A percentile compares a stretch with the other conserved stretches of the same genome.
Conservation (phyloP, 495 filamentous ascomycete genomes). For the Aspergillus baeticus region DNA sequence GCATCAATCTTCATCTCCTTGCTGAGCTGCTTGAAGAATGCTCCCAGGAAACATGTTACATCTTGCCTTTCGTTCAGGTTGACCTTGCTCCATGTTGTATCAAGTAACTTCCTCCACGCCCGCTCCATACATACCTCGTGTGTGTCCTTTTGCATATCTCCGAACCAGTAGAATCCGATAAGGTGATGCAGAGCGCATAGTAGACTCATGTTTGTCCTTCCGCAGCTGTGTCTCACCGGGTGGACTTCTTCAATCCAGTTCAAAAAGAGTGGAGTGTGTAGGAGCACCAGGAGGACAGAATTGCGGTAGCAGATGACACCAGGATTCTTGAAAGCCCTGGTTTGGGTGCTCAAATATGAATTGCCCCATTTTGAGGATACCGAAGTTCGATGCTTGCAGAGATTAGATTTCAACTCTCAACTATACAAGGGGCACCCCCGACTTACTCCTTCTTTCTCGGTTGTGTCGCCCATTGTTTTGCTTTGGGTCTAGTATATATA, state of each 20-base stretch:
- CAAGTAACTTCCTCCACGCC: constrained; percentile 2
- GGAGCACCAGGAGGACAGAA: constrained; percentile 34
- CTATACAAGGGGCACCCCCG: not conserved
- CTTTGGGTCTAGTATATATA: no score
- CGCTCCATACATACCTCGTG: not conserved
- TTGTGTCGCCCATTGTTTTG: not conserved
- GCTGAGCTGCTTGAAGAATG: constrained; percentile 15
- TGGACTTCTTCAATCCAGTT: constrained; percentile 32
- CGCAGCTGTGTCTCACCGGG: not conserved
- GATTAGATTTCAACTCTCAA: not conserved
- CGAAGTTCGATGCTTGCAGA: not conserved
- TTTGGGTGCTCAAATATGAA: not conserved
- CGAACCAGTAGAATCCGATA: constrained; percentile 22
- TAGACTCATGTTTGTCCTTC: constrained; percentile 4
- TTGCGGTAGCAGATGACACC: constrained; percentile 43
- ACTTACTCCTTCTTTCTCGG: constrained; percentile 2
- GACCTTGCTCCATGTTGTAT: not conserved
- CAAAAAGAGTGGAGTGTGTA: constrained; percentile 39
- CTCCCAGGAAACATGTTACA: constrained; percentile 21
- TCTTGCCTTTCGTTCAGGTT: constrained; percentile 23
- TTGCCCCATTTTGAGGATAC: not conserved
- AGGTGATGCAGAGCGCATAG: constrained; percentile 21
- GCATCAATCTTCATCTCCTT: not conserved
- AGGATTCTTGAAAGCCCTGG: constrained; percentile 10
- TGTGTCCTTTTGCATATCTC: not conserved